Evolutionary conservation across 164 flowering plant genomes (phyloP).

Genomic region (Malania oleifera): DNA sequence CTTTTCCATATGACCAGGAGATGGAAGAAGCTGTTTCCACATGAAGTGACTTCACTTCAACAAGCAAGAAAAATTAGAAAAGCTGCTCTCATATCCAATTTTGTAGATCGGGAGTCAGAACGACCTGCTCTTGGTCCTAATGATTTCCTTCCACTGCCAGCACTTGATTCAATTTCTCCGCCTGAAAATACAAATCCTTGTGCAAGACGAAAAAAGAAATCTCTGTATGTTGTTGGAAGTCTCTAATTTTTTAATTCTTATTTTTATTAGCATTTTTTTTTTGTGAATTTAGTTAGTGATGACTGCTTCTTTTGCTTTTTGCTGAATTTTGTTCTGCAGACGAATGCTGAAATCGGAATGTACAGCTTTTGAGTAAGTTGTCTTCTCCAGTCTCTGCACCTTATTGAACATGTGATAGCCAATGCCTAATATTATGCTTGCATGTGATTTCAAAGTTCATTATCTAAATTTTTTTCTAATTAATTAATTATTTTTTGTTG

Average conservation of each 20-base stretch:
- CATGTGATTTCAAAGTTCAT: not conserved
- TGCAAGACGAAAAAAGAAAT: constrained; percentile 24
- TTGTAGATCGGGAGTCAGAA: constrained; percentile 77
- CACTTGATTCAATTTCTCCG: constrained; percentile 16
- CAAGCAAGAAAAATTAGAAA: constrained; percentile 55
- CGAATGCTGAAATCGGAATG: constrained; percentile 9
- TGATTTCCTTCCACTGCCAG: constrained; percentile 48
- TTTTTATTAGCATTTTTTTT: not conserved
- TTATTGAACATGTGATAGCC: not conserved
- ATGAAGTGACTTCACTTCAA: constrained; percentile 62
- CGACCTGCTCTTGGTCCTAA: constrained; percentile 66
- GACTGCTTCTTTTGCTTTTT: not conserved
- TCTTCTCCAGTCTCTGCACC: not conserved
- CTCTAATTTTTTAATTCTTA: not conserved
- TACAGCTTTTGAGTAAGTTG: constrained; percentile 15
- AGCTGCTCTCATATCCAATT: constrained; percentile 66
- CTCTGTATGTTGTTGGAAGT: constrained; percentile 32
- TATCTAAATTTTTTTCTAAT: too few relatives aligned
- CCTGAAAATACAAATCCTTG: constrained; percentile 17
- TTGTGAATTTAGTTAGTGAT: not conserved
- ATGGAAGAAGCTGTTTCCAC: constrained; percentile 76
- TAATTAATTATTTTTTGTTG: not conserved
- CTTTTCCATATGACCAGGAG: constrained; percentile 45
- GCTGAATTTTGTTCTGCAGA: constrained; percentile 7
- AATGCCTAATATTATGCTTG: not conserved